Conservation (phyloP, 2,329 filamentous ascomycete species). For the Phyllosticta paracitricarpa region DNA sequence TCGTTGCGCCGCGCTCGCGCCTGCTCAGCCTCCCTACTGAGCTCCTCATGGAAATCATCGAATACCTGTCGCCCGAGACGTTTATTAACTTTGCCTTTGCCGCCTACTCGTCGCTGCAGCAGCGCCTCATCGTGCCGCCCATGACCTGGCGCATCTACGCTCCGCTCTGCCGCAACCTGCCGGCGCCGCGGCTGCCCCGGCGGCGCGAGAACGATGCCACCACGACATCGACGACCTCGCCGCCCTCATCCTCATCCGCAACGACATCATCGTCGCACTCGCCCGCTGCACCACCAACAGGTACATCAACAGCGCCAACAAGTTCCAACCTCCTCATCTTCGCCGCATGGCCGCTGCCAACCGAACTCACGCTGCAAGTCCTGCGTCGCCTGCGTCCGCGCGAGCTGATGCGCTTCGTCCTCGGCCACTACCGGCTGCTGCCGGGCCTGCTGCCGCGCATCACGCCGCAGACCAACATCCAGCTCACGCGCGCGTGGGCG, state of each 20-base stretch:
- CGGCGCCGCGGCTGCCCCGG: background rate
- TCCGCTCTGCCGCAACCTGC: constrained; percentile 14
- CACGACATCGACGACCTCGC: constrained; percentile 13
- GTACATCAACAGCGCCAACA: background rate
- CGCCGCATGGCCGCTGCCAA: constrained; percentile 16
- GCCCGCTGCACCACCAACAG: constrained; percentile 17
- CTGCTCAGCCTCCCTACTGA: constrained; percentile 32
- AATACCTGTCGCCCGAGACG: constrained; percentile 28
- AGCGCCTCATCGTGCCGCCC: constrained; percentile 26
- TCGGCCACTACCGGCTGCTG: constrained; percentile 4
- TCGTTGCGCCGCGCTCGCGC: background rate
- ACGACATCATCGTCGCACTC: constrained; percentile 13
- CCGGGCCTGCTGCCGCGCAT: background rate
- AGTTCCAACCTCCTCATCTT: constrained; percentile 2
- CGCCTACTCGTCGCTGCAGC: constrained; percentile 34
- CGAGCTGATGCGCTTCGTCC: constrained; percentile 25
- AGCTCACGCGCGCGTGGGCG: constrained; percentile 6
- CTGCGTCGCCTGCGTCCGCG: constrained; percentile 20
- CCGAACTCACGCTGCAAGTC: constrained; percentile 27
- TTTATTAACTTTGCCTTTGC: constrained; percentile 39
- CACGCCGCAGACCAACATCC: background rate
- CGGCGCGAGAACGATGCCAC: background rate
- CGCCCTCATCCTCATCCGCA: background rate
- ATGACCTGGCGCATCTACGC: constrained; percentile 13
- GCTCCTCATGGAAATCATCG: constrained; percentile 36